Percentiles rank a stretch among this genome's conserved stretches.
Evolutionary conservation across 768 basidiomycete species (phyloP).

Genomic region (Podaxis sp.): DNA sequence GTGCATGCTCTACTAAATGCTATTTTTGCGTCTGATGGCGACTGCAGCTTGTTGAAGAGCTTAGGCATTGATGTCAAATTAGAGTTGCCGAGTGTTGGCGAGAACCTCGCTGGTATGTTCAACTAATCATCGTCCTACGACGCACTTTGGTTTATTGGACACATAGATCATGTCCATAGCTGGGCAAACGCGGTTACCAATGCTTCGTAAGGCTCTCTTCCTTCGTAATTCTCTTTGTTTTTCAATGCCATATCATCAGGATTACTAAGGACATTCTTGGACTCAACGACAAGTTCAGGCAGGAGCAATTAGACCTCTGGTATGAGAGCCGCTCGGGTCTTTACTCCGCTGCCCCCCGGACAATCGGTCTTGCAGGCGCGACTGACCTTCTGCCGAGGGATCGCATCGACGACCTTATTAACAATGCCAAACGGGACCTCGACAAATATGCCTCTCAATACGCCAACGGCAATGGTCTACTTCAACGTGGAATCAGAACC

Average conservation of each 20-base stretch:
- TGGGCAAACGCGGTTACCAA: slow-evolving; percentile 30
- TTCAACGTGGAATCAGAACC: slow-evolving; percentile 25
- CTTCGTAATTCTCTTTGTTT: neutral
- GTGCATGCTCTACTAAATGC: neutral
- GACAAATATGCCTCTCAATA: slow-evolving; percentile 21
- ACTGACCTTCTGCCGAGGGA: slow-evolving; percentile 21
- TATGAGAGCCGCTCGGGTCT: slow-evolving; percentile 26
- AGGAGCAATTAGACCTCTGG: slow-evolving; percentile 23
- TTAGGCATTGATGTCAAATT: slow-evolving; percentile 38
- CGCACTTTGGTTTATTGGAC: neutral
- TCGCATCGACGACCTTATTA: slow-evolving; percentile 15
- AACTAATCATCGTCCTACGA: neutral
- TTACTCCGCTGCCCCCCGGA: slow-evolving; percentile 25
- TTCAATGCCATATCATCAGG: slow-evolving; percentile 9
- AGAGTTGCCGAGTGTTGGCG: slow-evolving; percentile 47
- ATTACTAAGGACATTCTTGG: slow-evolving; percentile 23
- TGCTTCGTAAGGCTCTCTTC: slow-evolving; percentile 17
- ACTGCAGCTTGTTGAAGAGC: slow-evolving; percentile 30
- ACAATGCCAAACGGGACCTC: slow-evolving; percentile 18
- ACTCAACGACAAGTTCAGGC: slow-evolving; percentile 18
- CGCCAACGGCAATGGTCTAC: slow-evolving; percentile 26
- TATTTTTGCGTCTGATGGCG: neutral
- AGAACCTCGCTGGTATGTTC: slow-evolving; percentile 28
- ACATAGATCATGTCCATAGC: slow-evolving; percentile 28
- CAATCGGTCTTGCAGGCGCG: slow-evolving; percentile 23